Percentiles rank a stretch among this genome's conserved stretches.
phyloP scores from a whole-genome alignment of 2,329 filamentous ascomycete genomes.

The Trichocomaceae sp. region DNA sequence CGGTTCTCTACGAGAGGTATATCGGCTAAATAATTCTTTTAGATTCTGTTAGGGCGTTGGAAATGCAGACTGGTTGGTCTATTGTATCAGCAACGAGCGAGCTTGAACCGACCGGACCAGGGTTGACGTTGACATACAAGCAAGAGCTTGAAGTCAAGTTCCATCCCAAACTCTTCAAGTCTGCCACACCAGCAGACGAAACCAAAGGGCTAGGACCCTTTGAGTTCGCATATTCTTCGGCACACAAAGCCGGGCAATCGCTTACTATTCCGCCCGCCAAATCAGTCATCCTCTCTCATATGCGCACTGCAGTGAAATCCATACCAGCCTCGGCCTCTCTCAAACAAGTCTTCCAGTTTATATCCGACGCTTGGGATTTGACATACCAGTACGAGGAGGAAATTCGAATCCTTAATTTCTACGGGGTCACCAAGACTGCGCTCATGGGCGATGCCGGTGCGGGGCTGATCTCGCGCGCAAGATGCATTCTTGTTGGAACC shows the following conservation, averaged over 20 bases:
- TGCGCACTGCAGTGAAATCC: slow-evolving; percentile 31
- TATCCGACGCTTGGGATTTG: slow-evolving; percentile 39
- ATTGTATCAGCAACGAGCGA: slow-evolving; percentile 31
- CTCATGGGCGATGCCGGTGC: slow-evolving; percentile 23
- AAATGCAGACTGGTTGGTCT: slow-evolving; percentile 40
- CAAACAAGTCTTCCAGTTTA: slow-evolving; percentile 35
- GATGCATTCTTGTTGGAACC: slow-evolving; percentile 34
- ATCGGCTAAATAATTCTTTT: background rate
- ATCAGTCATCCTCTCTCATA: slow-evolving; percentile 37
- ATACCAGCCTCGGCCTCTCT: slow-evolving; percentile 32
- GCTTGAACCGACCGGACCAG: slow-evolving; percentile 25
- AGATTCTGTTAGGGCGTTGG: slow-evolving; percentile 36
- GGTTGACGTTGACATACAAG: slow-evolving; percentile 38
- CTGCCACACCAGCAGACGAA: slow-evolving; percentile 17
- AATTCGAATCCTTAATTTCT: slow-evolving; percentile 39
- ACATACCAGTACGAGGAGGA: slow-evolving; percentile 37
- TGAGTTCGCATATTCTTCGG: slow-evolving; percentile 28
- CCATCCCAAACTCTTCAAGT: slow-evolving; percentile 33
- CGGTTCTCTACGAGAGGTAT: background rate
- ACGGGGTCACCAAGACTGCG: slow-evolving; percentile 37
- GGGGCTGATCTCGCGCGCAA: slow-evolving; percentile 26
- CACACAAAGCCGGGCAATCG: slow-evolving; percentile 17
- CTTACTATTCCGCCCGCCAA: slow-evolving; percentile 29
- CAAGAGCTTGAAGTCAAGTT: slow-evolving; percentile 38
- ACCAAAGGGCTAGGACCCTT: slow-evolving; percentile 23